Evolutionary conservation across 2,329 filamentous ascomycete genomes (phyloP).

Genomic region (Chlorencoelia australis): DNA sequence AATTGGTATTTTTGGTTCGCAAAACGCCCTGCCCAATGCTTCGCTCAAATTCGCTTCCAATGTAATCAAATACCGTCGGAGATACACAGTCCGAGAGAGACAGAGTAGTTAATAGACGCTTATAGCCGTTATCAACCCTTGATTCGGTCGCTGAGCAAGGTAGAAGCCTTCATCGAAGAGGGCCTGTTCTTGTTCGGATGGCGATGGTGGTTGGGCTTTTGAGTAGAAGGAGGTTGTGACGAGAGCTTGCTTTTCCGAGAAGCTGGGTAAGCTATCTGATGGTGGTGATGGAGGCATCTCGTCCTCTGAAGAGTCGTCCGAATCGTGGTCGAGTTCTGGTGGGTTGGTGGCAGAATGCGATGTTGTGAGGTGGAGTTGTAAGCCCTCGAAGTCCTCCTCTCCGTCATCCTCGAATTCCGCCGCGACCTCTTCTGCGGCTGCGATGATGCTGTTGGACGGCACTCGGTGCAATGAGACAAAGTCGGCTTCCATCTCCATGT

Average conservation of each 20-base stretch:
- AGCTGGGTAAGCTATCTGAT: conserved; percentile 41
- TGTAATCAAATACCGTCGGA: conserved; percentile 10
- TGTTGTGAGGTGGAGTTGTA: conserved; percentile 57
- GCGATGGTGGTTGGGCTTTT: conserved; percentile 23
- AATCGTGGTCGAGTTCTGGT: conserved; percentile 61
- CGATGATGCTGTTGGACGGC: conserved; percentile 30
- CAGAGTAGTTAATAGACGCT: conserved; percentile 33
- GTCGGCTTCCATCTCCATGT: conserved; percentile 47
- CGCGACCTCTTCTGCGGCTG: conserved; percentile 26
- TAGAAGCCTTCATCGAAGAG: conserved; percentile 41
- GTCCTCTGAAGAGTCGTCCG: conserved; percentile 58
- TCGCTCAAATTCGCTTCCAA: conserved; percentile 14
- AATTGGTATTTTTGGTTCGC: conserved; percentile 7
- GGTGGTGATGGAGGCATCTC: conserved; percentile 53
- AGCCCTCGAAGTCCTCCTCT: conserved; percentile 51
- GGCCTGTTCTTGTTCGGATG: conserved; percentile 27
- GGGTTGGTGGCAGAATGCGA: conserved; percentile 52
- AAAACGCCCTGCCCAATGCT: conserved; percentile 5
- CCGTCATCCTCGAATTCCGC: conserved; percentile 43
- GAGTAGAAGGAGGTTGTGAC: conserved; percentile 31
- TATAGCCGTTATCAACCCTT: conserved; percentile 32
- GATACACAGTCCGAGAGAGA: conserved; percentile 8
- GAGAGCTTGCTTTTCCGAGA: conserved; percentile 44
- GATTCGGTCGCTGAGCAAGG: conserved; percentile 32
- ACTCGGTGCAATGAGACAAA: conserved; percentile 38